phyloP scores from a whole-genome alignment of 2,329 filamentous ascomycete genomes.

The Hymenoscyphus scutula region DNA sequence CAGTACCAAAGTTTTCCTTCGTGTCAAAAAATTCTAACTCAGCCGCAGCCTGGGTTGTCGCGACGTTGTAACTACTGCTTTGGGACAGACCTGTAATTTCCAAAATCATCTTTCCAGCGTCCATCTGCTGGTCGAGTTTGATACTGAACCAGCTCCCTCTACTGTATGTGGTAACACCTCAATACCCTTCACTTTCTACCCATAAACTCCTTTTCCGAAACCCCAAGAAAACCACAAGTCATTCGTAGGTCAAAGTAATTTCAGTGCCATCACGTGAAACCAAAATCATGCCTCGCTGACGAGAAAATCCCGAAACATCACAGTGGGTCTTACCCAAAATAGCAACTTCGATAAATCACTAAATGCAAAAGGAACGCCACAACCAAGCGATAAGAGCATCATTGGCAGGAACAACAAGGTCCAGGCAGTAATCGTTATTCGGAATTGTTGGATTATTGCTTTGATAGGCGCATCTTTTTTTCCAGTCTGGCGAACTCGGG shows the following conservation, averaged over 20 bases:
- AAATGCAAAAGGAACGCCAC: conserved; percentile 1
- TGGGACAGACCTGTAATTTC: neutral
- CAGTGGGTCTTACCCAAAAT: neutral
- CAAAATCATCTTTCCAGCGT: neutral
- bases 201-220: too few species aligned
- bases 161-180: neutral
- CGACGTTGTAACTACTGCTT: neutral
- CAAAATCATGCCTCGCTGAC: neutral
- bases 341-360: neutral
- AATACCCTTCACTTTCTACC: neutral
- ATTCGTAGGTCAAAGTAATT: neutral
- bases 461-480: neutral
- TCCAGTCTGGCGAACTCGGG: neutral
- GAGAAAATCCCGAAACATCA: neutral
- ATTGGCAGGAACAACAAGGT: neutral
- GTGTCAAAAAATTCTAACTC: neutral
- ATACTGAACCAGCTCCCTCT: too few species aligned
- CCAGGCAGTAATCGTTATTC: too few species aligned
- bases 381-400: neutral
- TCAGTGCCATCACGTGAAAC: neutral
- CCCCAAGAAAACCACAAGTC: too few species aligned
- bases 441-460: too few species aligned
- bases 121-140: too few species aligned
- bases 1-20: too few species aligned
- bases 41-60: neutral